phyloP scores from a whole-genome alignment of 352 stramenopile genomes.

The Pythium sp. region DNA sequence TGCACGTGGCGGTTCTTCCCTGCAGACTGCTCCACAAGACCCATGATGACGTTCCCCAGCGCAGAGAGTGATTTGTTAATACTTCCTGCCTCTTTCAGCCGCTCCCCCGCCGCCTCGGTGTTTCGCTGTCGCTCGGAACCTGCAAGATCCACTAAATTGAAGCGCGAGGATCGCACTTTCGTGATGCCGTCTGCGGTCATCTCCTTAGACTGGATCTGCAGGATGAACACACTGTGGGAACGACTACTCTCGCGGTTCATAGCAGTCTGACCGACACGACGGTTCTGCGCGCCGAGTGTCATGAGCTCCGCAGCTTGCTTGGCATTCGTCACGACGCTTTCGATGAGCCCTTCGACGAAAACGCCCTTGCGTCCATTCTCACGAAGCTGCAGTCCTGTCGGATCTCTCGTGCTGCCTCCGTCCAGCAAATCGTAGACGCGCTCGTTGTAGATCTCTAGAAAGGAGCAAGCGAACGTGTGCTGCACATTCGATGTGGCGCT shows the following conservation, averaged over 20 bases:
- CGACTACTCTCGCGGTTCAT: constrained; percentile 87
- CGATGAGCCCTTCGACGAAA: constrained; percentile 71
- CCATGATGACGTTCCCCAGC: constrained; percentile 94
- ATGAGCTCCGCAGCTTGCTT: constrained; percentile 74
- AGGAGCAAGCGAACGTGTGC: constrained; percentile 81
- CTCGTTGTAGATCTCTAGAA: constrained; percentile 96
- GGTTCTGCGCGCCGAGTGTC: constrained; percentile 69
- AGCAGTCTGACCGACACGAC: constrained; percentile 72
- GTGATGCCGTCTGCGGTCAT: constrained; percentile 52
- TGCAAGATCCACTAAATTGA: constrained; percentile 98
- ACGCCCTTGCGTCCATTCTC: constrained; percentile 76
- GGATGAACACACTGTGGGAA: constrained; percentile 84
- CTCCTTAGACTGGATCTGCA: constrained; percentile 74
- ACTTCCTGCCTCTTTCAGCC: constrained; percentile 95
- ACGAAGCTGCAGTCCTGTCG: constrained; percentile 55
- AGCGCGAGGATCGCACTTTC: constrained; percentile 81
- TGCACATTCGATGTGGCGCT: constrained; percentile 31
- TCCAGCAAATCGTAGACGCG: constrained; percentile 91
- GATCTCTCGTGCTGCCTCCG: constrained; percentile 47
- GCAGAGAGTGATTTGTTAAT: constrained; percentile 97
- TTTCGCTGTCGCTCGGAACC: constrained; percentile 96
- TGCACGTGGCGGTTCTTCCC: constrained; percentile 82
- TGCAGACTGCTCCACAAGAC: constrained; percentile 73
- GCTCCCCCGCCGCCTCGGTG: constrained; percentile 93
- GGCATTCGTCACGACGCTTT: constrained; percentile 66